A percentile compares a stretch with the other conserved stretches of the same genome.
phyloP scores from a whole-genome alignment of 2,329 filamentous ascomycete genomes.

The Beauveria australis region DNA sequence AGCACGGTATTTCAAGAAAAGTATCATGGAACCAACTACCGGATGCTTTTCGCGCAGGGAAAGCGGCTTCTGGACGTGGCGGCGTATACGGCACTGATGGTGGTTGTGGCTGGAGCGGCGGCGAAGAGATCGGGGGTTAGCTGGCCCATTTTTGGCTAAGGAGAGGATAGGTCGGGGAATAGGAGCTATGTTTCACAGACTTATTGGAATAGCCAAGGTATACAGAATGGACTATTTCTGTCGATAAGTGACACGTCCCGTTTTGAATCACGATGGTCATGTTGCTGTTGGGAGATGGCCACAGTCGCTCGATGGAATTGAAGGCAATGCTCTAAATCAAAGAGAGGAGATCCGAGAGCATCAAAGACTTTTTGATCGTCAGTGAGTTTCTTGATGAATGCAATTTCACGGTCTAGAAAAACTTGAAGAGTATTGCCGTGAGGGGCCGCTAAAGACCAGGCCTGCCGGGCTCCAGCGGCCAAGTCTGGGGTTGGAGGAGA shows the following conservation, averaged over 20 bases:
- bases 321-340: too few species aligned
- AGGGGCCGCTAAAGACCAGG: neutral
- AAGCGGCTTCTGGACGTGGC: conserved; percentile 3
- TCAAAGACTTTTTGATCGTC: neutral
- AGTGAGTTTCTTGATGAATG: neutral
- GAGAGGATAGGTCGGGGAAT: too few species aligned
- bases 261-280: too few species aligned
- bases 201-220: too few species aligned
- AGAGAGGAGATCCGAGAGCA: too few species aligned
- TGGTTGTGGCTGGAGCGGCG: neutral
- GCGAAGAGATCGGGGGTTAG: neutral
- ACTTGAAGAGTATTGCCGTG: neutral
- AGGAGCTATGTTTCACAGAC: neutral
- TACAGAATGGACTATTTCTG: too few species aligned
- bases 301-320: too few species aligned
- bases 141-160: neutral
- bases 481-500: neutral
- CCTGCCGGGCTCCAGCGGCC: neutral
- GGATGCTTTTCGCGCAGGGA: neutral
- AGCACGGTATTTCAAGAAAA: neutral
- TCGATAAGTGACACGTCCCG: too few species aligned
- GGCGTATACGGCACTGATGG: conserved; percentile 3
- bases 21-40: neutral
- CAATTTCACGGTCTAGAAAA: neutral
- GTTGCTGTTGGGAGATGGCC: too few species aligned